Evolutionary conservation across 768 basidiomycete species (phyloP).

Genomic region (Boletus patriciae): DNA sequence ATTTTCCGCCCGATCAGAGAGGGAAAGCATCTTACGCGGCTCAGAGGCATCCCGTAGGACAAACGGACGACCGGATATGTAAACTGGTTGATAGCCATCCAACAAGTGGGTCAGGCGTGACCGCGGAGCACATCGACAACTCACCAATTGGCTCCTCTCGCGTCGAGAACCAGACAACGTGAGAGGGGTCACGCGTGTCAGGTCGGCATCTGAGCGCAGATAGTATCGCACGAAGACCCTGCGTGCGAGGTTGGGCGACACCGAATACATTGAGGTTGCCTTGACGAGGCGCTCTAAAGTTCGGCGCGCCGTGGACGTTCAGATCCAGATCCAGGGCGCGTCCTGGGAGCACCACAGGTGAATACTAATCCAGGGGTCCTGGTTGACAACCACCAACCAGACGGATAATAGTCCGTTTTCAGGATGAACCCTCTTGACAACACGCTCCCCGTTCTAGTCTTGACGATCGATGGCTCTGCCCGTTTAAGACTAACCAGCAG

Average conservation of each 20-base stretch:
- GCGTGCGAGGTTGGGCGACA: constrained; percentile 91
- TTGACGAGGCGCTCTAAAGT: constrained; percentile 82
- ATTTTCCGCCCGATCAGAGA: constrained; percentile 94
- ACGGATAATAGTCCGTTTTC: constrained; percentile 90
- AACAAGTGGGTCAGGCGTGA: neutral
- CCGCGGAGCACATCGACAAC: constrained; percentile 23
- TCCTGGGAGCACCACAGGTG: constrained; percentile 43
- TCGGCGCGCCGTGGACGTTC: constrained; percentile 91
- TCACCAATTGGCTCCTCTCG: constrained; percentile 92
- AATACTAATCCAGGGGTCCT: neutral
- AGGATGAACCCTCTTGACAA: constrained; percentile 87
- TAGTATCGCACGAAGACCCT: constrained; percentile 87
- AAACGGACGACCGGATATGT: constrained; percentile 90
- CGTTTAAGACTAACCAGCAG: constrained; percentile 62
- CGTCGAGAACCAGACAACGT: constrained; percentile 94
- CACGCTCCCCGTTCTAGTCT: constrained; percentile 80
- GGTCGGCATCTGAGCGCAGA: constrained; percentile 80
- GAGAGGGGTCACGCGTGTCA: constrained; percentile 58
- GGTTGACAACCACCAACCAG: constrained; percentile 44
- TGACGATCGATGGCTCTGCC: constrained; percentile 73
- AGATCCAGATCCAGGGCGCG: constrained; percentile 89
- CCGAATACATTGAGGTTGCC: constrained; percentile 90
- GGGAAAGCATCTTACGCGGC: constrained; percentile 70
- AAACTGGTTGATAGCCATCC: constrained; percentile 43
- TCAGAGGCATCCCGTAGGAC: constrained; percentile 86